Conservation (phyloP, 306 rosid genomes). For the Vachellia collinsii region DNA sequence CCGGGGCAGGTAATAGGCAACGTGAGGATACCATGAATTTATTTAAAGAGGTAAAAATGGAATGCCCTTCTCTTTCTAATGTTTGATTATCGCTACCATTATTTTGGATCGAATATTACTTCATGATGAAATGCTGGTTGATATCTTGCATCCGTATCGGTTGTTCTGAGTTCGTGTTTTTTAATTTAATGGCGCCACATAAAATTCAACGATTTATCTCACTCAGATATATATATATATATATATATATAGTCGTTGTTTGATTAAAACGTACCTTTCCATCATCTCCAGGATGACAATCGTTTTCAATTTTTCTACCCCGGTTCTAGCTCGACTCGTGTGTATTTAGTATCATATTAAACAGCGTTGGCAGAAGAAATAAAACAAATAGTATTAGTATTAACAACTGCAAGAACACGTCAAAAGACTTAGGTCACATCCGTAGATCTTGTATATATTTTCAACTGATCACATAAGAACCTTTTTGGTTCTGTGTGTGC, state of each 20-base stretch:
- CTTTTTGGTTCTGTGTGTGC: background rate
- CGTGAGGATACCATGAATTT: background rate
- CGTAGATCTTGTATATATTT: background rate
- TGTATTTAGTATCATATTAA: background rate
- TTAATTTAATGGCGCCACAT: too few relatives aligned
- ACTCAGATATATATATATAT: too few relatives aligned
- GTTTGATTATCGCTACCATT: background rate
- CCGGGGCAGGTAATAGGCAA: background rate
- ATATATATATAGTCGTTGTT: too few relatives aligned
- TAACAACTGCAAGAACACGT: background rate
- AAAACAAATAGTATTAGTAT: too few relatives aligned
- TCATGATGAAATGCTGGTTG: conserved; percentile 10
- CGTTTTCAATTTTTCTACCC: background rate
- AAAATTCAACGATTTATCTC: background rate
- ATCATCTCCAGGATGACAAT: background rate
- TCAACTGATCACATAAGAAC: background rate
- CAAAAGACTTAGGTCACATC: background rate
- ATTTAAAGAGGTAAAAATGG: conserved; percentile 15
- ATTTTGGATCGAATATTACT: conserved; percentile 7
- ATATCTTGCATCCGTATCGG: background rate
- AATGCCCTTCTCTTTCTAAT: background rate
- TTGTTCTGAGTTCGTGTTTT: background rate
- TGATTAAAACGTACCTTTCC: background rate
- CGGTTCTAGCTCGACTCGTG: background rate
- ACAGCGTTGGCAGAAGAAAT: too few relatives aligned